Evolutionary conservation across 176 grass and related monocot species (phyloP), one percentile per base, ranked within the genome.

Genomic region (Oryza nivara): DNA sequence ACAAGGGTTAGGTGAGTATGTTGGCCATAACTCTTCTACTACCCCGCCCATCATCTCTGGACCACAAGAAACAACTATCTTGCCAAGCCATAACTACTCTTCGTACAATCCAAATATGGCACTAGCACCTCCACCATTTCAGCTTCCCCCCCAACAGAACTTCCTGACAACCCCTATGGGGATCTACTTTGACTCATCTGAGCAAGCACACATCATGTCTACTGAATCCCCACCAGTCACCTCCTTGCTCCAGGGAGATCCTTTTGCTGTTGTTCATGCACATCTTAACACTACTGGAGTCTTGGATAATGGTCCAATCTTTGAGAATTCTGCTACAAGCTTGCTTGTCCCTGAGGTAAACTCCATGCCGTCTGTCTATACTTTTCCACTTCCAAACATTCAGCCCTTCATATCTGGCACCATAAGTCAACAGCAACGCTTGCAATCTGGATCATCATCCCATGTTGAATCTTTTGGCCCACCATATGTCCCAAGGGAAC

Each of bases 211-310:
- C 46, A 80, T 80, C 7, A 23, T 69, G 28, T 54, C 65, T 1
- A 38, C 68, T 28, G 11, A 54, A 12, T 11, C 78, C n/a, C 78
- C 65, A 4, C 35, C 78, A 15, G 14, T 80, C 11, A 38, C 66
- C 15, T 80, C 78, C 1, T 38, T 80, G 67, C 65, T 80, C 65
- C 78, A 69, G 68, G 78, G 45, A 38, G 78, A 80, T 15, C 45
- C 78, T 10, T 9, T 69, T 2, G 30, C 65, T 0, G 17, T 70
- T 22, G 30, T 80, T 69, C 78, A 83, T 83, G 70, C 81, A 11
- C 78, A 67, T 26, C 44, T 67, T 13, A 49, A 45, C 45, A 65
- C 54, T 22, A 30, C 12, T 34, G 23, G 64, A 10, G 6, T 9
- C 11, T 3, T 69, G 46, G 78, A 80, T 38, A 44, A 9, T 16